Base-by-base conservation (phyloP, 208 protist genomes). In the Acanthamoeba lenticulata region DNA sequence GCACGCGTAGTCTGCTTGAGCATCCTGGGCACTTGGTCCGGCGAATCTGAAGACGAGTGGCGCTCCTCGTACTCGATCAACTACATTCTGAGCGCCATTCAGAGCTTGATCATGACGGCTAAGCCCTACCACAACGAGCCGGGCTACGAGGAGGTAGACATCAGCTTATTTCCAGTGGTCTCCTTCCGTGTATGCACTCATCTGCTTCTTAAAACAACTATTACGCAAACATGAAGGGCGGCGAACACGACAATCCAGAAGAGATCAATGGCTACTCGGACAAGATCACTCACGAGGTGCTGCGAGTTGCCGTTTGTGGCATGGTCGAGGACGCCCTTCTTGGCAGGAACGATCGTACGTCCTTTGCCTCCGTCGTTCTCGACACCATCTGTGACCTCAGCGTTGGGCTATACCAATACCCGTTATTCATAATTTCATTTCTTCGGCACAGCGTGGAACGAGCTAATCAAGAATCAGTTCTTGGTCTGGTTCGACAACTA, bases 41-140 rank as follows among this genome's bases (percentile, higher is more conserved):
- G 94, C 40, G 94, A 95, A 45, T 93, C 94, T 60, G 94, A 85
- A 45, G 94, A 95, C 32, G 86, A 93, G 47, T 95, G 94, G 94
- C 72, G 91, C 32, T 94, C 94, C 17, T 92, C 94, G 36, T 94
- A 95, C 36, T 95, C 94, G 13, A 93, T 95, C 69, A 81, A 94
- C 79, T 94, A 95, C 29, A 9, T 95, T 0, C 94, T 95, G 0
- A 85, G 86, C 9, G 86, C 94, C 57, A 95, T 95, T 24, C 94
- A 95, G 49, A 94, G 90, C 34, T 40, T 95, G 27, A 95, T 95
- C 42, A 79, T 95, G 94, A 94, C 91, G 0, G 65, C 62, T n/a
- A 94, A 95, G 57, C 94, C 94, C 17, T 95, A 95, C 34, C 91
- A 95, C 94, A 95, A 95, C 24, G 94, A 95, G 36, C 94, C 94